phyloP scores from a whole-genome alignment of 2,329 filamentous ascomycete species.

The Aspergillus fumigatiaffinis region DNA sequence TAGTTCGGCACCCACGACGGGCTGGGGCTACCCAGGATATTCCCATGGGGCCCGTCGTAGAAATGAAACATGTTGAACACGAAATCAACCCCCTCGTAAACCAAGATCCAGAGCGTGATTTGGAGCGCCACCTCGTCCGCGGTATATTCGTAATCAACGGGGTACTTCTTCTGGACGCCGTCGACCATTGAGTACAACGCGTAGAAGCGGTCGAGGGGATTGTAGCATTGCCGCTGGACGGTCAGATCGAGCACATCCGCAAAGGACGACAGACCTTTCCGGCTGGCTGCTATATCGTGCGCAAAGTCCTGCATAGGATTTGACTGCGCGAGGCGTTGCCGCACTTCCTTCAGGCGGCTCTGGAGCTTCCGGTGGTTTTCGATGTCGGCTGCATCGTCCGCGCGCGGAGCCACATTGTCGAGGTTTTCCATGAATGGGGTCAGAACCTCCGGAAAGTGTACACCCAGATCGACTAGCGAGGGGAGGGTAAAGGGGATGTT shows the following conservation, averaged over 20 bases:
- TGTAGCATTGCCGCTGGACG: slow-evolving; percentile 1
- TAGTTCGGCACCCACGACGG: slow-evolving; percentile 6
- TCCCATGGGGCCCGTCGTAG: not conserved
- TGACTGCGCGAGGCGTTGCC: not conserved
- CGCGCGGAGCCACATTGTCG: slow-evolving; percentile 1
- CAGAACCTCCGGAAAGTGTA: not conserved
- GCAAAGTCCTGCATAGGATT: slow-evolving; percentile 5
- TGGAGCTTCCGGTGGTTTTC: not conserved
- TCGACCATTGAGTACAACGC: slow-evolving; percentile 3
- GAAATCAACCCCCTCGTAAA: not conserved
- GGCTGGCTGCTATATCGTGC: slow-evolving; percentile 1
- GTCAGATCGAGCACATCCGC: slow-evolving; percentile 1
- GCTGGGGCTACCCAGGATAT: not conserved
- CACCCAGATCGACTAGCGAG: not conserved
- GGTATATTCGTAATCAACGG: slow-evolving; percentile 2
- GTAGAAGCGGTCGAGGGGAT: slow-evolving; percentile 4
- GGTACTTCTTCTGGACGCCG: not conserved
- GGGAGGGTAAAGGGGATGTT: not conserved
- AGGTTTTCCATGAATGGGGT: not conserved
- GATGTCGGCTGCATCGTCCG: slow-evolving; percentile 1
- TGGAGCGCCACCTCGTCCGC: not conserved
- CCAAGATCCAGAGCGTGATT: not conserved
- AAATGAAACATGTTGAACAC: not conserved
- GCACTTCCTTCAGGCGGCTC: not conserved
- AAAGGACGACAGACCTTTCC: not conserved